These are phyloP conservation scores for Amphirosellinia nigrospora DNA, from an alignment of 495 filamentous ascomycete species.

Conservation along the genomic window DNA sequence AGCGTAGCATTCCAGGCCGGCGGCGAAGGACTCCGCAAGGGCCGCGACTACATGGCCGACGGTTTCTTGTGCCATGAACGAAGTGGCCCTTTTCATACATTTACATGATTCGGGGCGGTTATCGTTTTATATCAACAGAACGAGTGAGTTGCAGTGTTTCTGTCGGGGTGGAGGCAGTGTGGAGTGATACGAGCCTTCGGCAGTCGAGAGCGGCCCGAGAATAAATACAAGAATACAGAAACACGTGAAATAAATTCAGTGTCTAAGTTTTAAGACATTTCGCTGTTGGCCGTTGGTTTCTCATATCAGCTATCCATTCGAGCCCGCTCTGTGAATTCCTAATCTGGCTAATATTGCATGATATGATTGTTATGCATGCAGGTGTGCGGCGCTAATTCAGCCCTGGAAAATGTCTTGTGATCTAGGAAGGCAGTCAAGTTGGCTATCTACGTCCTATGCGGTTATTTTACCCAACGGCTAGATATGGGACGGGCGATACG, in stretches of 20 bases:
- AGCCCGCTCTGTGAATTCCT: neutral
- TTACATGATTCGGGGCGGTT: neutral
- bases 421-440: neutral
- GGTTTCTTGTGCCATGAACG: slow-evolving; percentile 40
- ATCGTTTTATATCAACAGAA: neutral
- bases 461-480: neutral
- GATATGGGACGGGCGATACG: neutral
- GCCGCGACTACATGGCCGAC: slow-evolving; percentile 40
- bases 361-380: slow-evolving; percentile 3
- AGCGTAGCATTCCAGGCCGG: slow-evolving; percentile 44
- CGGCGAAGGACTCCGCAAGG: slow-evolving; percentile 40
- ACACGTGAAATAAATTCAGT: neutral
- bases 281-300: neutral
- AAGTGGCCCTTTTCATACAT: neutral
- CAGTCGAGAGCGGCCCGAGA: neutral
- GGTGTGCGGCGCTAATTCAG: slow-evolving; percentile 2
- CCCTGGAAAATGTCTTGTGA: slow-evolving; percentile 16
- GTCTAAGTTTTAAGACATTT: slow-evolving; percentile 13
- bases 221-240: neutral
- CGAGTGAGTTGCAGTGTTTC: neutral
- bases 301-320: neutral
- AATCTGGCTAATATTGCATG: slow-evolving; percentile 6
- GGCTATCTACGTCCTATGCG: neutral
- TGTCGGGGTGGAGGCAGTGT: neutral
- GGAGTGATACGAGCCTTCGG: neutral